These are phyloP conservation scores for Serendipita sp. DNA, from an alignment of 768 basidiomycete species.

Conservation along the genomic window DNA sequence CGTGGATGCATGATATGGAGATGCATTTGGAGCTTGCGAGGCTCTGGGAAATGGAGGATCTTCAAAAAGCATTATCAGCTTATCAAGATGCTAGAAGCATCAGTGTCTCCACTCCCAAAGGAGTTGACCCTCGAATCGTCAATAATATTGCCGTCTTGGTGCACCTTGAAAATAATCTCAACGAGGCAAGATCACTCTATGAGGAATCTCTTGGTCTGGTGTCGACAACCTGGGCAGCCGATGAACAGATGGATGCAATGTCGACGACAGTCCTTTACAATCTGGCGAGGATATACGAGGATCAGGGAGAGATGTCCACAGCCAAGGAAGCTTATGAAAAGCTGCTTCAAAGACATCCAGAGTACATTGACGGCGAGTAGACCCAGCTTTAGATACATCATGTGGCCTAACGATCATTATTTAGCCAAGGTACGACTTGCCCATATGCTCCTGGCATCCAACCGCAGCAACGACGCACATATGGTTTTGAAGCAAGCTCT, in stretches of 20 bases:
- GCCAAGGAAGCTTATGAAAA: conserved; percentile 82
- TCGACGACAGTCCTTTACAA: conserved; percentile 83
- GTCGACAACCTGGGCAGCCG: conserved; percentile 27
- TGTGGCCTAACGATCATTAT: background rate
- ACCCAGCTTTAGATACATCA: conserved; percentile 17
- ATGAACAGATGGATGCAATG: conserved; percentile 45
- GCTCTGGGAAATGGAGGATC: conserved; percentile 65
- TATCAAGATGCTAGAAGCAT: conserved; percentile 59
- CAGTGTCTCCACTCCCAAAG: conserved; percentile 28
- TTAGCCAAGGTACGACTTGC: conserved; percentile 88
- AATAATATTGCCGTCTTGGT: conserved; percentile 70
- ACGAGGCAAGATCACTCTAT: conserved; percentile 47
- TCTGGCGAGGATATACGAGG: conserved; percentile 82
- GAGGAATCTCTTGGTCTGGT: conserved; percentile 50
- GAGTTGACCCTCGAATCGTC: conserved; percentile 46
- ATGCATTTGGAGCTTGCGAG: conserved; percentile 84
- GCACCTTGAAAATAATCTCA: conserved; percentile 48
- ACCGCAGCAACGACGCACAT: conserved; percentile 68
- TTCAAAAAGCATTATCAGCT: conserved; percentile 53
- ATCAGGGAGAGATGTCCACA: conserved; percentile 49
- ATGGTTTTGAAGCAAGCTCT: conserved; percentile 82
- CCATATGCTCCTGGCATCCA: conserved; percentile 53
- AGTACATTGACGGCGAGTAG: conserved; percentile 76
- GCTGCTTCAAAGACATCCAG: conserved; percentile 77
- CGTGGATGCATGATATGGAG: conserved; percentile 41